Percentiles rank a stretch among this genome's conserved stretches.
phyloP scores from a whole-genome alignment of 768 basidiomycete genomes.

The Gautieria morchelliformis region DNA sequence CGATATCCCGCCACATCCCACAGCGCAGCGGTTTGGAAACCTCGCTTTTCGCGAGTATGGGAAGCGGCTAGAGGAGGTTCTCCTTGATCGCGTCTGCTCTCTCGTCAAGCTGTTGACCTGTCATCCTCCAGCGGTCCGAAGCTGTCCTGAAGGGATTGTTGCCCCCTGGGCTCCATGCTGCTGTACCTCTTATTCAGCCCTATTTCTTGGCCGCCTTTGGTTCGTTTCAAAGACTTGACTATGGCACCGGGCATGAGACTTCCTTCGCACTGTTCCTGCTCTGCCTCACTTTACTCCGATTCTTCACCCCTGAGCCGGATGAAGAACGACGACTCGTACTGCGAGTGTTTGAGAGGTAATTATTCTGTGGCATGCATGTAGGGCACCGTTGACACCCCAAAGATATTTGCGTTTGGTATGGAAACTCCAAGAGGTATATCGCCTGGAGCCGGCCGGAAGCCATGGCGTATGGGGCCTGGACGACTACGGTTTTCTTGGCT shows the following conservation, averaged over 20 bases:
- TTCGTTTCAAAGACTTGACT: conserved; percentile 85
- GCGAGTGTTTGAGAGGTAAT: conserved; percentile 20
- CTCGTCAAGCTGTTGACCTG: neutral
- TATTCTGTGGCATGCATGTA: conserved; percentile 24
- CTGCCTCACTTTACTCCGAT: conserved; percentile 58
- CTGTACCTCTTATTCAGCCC: conserved; percentile 60
- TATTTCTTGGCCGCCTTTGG: conserved; percentile 82
- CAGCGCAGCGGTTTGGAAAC: conserved; percentile 86
- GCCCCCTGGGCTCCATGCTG: conserved; percentile 30
- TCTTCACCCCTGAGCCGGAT: conserved; percentile 44
- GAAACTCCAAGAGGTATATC: conserved; percentile 80
- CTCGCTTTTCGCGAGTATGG: conserved; percentile 86
- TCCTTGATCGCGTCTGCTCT: neutral
- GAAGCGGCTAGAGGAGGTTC: conserved; percentile 63
- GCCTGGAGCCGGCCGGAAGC: conserved; percentile 90
- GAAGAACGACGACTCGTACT: conserved; percentile 45
- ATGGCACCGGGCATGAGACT: conserved; percentile 93
- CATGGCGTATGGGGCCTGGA: conserved; percentile 98
- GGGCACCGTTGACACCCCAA: conserved; percentile 30
- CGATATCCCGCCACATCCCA: conserved; percentile 63
- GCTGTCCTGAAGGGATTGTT: conserved; percentile 41
- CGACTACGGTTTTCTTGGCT: conserved; percentile 82
- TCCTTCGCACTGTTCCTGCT: conserved; percentile 77
- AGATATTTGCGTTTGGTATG: conserved; percentile 79
- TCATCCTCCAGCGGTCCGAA: conserved; percentile 38